phyloP scores from a whole-genome alignment of 176 grass and related monocot genomes.

The bread wheat (Triticum aestivum) region DNA sequence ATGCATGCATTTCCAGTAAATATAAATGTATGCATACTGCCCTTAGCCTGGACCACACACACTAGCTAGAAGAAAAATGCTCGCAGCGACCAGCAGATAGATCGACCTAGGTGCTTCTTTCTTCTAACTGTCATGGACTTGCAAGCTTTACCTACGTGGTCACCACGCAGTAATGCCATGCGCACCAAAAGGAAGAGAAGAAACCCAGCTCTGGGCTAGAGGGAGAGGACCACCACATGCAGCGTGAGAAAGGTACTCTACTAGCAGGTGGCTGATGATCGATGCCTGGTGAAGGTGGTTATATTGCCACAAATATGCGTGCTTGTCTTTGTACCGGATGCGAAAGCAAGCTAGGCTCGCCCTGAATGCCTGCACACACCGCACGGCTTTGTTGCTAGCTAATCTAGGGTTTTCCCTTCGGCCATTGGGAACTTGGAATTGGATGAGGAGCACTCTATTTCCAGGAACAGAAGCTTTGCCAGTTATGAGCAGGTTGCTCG shows the following conservation, averaged over 20 bases:
- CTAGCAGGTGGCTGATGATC: not conserved
- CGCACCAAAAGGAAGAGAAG: not conserved
- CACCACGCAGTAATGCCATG: constrained; percentile 18
- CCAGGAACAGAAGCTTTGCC: constrained; percentile 47
- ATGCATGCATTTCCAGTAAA: not conserved
- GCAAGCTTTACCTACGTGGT: constrained; percentile 32
- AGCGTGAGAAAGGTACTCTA: not conserved
- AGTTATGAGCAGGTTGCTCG: constrained; percentile 43
- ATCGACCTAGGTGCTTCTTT: constrained; percentile 28
- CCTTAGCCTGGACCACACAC: no score
- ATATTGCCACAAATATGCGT: constrained; percentile 23
- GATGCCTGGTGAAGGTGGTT: constrained; percentile 14
- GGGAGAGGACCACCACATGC: constrained; percentile 15
- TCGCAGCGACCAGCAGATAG: not conserved
- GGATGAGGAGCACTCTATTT: constrained; percentile 34
- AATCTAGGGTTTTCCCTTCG: not conserved
- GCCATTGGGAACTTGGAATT: not conserved
- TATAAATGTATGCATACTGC: not conserved
- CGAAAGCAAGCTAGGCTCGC: not conserved
- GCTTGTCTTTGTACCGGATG: constrained; percentile 7
- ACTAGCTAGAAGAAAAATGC: not conserved
- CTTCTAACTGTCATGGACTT: constrained; percentile 33
- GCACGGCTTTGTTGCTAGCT: not conserved
- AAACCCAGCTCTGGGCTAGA: not conserved
- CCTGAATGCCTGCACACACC: not conserved